Base-by-base conservation (phyloP, 805 yeast genomes). In the Saccharomyces cerevisiae region DNA sequence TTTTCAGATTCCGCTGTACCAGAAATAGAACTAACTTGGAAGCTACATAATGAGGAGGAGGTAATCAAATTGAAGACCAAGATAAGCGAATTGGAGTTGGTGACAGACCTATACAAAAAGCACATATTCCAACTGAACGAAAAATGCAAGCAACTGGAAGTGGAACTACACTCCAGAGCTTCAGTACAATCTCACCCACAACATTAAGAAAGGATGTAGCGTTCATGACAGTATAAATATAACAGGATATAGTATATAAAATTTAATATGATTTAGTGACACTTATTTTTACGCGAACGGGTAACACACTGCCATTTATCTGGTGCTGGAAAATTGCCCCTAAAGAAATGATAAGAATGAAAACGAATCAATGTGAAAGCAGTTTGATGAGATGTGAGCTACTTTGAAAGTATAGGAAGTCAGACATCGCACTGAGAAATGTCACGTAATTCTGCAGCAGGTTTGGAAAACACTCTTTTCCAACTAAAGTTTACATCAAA, bases 81-180 rank as follows among this genome's bases (percentile, higher is more conserved):
- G 52, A 88, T 90, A 27, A 81, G 87, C 9, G 98, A 91, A 67
- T 77, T 92, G 58, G 97, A 92, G 68, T 76, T 91, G 49, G 96
- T 92, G 46, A 89, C 89, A 65, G 97, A 92, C 66, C 73, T 91
- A 58, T 87, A 89, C 73, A 80, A 88, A 61, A 80, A 91, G 6
- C 79, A 96, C 61, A 87, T 91, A 46, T 74, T 80, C 68, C 96
- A 91, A 67, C 75, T 91, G 59, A 97, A 91, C 50, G 61, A 58
- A 46, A 66, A 59, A 70, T 64, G 66, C 56, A 57, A 58, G 30
- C 27, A 49, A 22, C 46, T 63, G 47, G 63, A 63, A 47, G 49
- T 51, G 41, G 50, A 53, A 47, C 41, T 53, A 17, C 43, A 36
- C 24, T 36, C 43, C 11, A 17, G 43, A 17, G 22, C 24, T 6